Percentiles rank a stretch among this genome's conserved stretches.
phyloP scores from a whole-genome alignment of 176 grass and related monocot species.

The Carex littledalei region DNA sequence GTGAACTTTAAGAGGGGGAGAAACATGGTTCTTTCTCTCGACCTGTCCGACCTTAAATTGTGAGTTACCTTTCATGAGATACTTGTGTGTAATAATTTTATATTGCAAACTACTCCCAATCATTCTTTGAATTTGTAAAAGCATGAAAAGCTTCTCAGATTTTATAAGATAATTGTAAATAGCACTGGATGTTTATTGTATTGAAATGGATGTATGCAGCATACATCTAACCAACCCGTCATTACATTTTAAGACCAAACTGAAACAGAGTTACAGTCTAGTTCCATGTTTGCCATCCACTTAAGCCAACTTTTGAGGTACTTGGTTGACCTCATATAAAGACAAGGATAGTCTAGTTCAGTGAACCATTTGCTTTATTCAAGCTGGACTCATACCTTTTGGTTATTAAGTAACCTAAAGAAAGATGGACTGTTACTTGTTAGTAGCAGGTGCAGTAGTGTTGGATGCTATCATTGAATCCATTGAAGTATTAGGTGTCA shows the following conservation, averaged over 20 bases:
- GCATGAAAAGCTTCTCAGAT: background rate
- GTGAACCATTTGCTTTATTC: background rate
- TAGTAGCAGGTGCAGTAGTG: background rate
- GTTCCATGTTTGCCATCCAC: background rate
- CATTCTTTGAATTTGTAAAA: background rate
- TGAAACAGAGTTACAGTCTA: background rate
- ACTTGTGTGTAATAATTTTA: background rate
- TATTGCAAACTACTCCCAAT: background rate
- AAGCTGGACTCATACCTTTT: background rate
- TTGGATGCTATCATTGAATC: background rate
- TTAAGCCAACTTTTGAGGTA: background rate
- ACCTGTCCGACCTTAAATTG: slow-evolving; percentile 67
- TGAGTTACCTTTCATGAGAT: slow-evolving; percentile 32
- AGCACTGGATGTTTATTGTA: background rate
- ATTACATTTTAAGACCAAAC: background rate
- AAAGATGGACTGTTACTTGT: background rate
- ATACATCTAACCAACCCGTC: background rate
- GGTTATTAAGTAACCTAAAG: background rate
- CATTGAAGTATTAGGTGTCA: background rate
- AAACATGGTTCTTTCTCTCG: slow-evolving; percentile 51
- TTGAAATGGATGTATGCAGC: background rate
- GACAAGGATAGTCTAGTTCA: background rate
- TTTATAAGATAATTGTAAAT: background rate
- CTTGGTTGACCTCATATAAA: background rate
- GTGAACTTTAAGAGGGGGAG: slow-evolving; percentile 48